Evolutionary conservation across 208 protist genomes (phyloP), one percentile per base, ranked within the genome.

Genomic region (Acanthamoeba sp.): DNA sequence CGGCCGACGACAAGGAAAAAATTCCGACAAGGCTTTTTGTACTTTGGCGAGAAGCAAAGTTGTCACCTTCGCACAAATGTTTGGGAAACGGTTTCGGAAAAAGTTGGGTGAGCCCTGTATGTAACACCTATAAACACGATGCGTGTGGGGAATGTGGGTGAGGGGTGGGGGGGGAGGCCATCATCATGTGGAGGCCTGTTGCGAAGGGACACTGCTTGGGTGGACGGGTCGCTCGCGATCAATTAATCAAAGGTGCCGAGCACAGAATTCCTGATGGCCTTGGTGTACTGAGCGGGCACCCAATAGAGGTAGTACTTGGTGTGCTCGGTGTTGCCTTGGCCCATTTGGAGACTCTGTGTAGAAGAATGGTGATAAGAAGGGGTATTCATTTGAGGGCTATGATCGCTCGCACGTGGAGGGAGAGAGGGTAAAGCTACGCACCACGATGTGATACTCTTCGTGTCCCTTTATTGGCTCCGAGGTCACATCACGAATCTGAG

Each of bases 371-470:
- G 42, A 9, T 16, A 0, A 29, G 24, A 87, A 20, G 5, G 32
- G 27, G 24, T 38, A 50, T 36, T 40, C 9, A 36, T 0, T 50
- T 38, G 66, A 34, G 14, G 24, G 34, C 66, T 40, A 78, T 78
- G n/a, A n/a, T n/a, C n/a, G n/a, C n/a, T n/a, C n/a, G 9, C 29
- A 36, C 36, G 22, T 40, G 69, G 6, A 22, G 0, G 10, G 34
- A 38, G 64, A 78, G 64, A 78, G 18, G 22, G 62, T 7, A 16
- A 38, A 45, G 27, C 5, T 4, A 48, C 82, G 0, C 85, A 95
- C 93, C 93, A 95, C 71, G 24, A 95, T 95, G 85, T 95, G 93
- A 92, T 95, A 95, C 27, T 95, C 84, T 90, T 95, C 93, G n/a
- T 95, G 78, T 2, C 85, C 85, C 32, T 95, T 95, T 42, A 95